Conservation (phyloP, 352 stramenopile genomes). For the Globisporangium iwayamae region DNA sequence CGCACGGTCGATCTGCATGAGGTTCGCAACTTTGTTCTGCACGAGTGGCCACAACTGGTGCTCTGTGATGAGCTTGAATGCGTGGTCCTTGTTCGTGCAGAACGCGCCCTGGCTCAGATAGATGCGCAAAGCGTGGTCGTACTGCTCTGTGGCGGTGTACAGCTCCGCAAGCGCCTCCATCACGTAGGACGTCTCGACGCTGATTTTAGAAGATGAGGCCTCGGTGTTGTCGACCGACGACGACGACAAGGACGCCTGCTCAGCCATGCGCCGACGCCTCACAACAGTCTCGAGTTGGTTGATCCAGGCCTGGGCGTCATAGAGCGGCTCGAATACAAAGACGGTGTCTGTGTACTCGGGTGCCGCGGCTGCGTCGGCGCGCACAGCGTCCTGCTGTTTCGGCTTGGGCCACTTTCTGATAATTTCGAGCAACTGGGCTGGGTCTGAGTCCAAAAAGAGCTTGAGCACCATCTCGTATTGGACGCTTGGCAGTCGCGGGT, state of each 20-base stretch:
- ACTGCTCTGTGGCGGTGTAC: conserved; percentile 80
- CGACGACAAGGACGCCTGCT: conserved; percentile 19
- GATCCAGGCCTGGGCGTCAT: conserved; percentile 79
- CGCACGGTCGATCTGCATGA: conserved; percentile 74
- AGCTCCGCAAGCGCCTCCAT: conserved; percentile 80
- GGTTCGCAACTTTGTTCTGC: conserved; percentile 69
- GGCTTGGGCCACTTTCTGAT: conserved; percentile 85
- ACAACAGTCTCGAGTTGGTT: conserved; percentile 77
- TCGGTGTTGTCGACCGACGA: conserved; percentile 11
- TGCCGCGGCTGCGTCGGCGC: conserved; percentile 17
- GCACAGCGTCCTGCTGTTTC: conserved; percentile 34
- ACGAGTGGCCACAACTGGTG: conserved; percentile 79
- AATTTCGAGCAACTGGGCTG: conserved; percentile 64
- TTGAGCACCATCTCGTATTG: conserved; percentile 87
- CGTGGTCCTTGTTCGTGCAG: conserved; percentile 84
- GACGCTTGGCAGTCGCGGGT: conserved; percentile 53
- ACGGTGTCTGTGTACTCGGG: conserved; percentile 72
- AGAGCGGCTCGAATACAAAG: conserved; percentile 71
- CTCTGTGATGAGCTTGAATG: conserved; percentile 81
- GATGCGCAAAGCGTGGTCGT: conserved; percentile 78
- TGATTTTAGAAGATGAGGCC: conserved; percentile 40
- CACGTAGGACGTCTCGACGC: conserved; percentile 77
- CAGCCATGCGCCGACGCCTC: conserved; percentile 61
- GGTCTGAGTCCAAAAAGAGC: conserved; percentile 81
- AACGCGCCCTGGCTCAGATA: conserved; percentile 82